These are phyloP conservation scores for Gomphus bonarii DNA, from an alignment of 1,284 basidiomycete species.

Conservation along the genomic window DNA sequence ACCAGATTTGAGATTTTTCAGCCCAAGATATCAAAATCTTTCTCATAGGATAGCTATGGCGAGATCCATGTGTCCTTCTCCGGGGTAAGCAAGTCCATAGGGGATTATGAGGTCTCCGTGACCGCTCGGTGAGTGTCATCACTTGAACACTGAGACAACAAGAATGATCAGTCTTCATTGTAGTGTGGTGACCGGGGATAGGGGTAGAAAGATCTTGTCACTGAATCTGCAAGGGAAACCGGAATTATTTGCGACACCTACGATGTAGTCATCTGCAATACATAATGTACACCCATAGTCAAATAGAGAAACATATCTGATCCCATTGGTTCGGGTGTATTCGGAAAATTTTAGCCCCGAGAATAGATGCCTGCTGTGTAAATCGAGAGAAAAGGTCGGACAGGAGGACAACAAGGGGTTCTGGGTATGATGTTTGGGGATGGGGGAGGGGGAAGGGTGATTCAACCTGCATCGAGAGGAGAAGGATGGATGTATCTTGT, in stretches of 20 bases:
- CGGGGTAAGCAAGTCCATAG: not conserved
- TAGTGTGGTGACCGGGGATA: not conserved
- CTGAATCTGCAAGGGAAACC: not conserved
- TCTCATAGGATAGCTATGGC: not conserved
- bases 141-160: not conserved
- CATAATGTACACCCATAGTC: not conserved
- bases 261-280: not conserved
- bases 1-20: not conserved
- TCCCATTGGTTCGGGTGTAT: too few species aligned
- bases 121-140: not conserved
- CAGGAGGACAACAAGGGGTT: too few species aligned
- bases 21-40: not conserved
- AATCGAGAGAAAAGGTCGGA: too few species aligned
- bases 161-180: not conserved
- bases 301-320: not conserved
- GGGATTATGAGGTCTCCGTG: not conserved
- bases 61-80: not conserved
- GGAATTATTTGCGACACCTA: not conserved
- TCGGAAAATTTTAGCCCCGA: too few species aligned
- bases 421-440: too few species aligned
- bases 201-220: not conserved
- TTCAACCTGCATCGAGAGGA: too few species aligned
- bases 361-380: too few species aligned
- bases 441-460: too few species aligned
- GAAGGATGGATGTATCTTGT: too few species aligned